phyloP scores from a whole-genome alignment of 2,329 filamentous ascomycete species.

The Teratosphaeria epicoccoides region DNA sequence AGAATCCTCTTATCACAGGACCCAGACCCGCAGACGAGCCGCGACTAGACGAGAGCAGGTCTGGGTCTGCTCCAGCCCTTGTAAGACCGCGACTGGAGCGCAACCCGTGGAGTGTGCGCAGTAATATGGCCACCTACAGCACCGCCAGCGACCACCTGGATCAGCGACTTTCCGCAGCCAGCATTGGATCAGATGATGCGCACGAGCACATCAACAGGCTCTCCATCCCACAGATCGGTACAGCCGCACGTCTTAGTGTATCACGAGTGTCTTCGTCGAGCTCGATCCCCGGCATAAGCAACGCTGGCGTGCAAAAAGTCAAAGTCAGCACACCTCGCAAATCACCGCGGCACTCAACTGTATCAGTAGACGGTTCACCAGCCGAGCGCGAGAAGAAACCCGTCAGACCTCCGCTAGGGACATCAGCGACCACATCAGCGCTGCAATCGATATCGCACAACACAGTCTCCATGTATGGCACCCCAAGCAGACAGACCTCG shows the following conservation, averaged over 20 bases:
- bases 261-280: slow-evolving; percentile 26
- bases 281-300: slow-evolving; percentile 13
- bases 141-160: slow-evolving; percentile 13
- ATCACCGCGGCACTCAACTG: slow-evolving; percentile 18
- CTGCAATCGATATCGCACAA: slow-evolving; percentile 24
- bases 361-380: slow-evolving; percentile 33
- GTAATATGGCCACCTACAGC: slow-evolving; percentile 19
- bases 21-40: slow-evolving; percentile 16
- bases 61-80: slow-evolving; percentile 4
- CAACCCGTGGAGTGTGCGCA: slow-evolving; percentile 17
- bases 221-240: not conserved
- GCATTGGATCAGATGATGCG: slow-evolving; percentile 20
- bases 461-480: slow-evolving; percentile 6
- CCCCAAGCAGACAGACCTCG: slow-evolving; percentile 29
- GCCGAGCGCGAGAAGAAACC: slow-evolving; percentile 21
- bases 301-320: slow-evolving; percentile 19
- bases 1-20: slow-evolving; percentile 23
- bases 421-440: not conserved
- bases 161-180: slow-evolving; percentile 14
- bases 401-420: not conserved
- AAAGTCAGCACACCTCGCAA: slow-evolving; percentile 23
- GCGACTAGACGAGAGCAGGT: not conserved
- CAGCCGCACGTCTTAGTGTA: slow-evolving; percentile 1
- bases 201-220: slow-evolving; percentile 2
- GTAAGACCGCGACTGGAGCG: slow-evolving; percentile 15